phyloP scores from a whole-genome alignment of 2,329 filamentous ascomycete genomes.

The Colletotrichum tofieldiae region DNA sequence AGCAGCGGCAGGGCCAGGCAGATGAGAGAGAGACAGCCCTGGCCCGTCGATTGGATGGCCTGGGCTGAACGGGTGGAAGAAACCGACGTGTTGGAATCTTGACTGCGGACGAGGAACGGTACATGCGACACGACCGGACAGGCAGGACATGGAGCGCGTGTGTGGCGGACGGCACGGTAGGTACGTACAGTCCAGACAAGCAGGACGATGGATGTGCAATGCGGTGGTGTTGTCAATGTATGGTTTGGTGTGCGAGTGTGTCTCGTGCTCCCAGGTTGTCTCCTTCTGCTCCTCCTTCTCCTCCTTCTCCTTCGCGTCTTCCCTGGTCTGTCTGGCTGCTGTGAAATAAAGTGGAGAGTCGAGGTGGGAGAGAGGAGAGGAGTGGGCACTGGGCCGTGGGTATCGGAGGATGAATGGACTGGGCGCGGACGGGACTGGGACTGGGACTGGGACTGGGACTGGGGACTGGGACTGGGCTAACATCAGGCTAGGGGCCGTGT shows the following conservation, averaged over 20 bases:
- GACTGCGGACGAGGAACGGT: slow-evolving; percentile 3
- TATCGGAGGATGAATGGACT: slow-evolving; percentile 32
- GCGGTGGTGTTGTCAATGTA: not conserved
- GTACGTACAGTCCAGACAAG: not conserved
- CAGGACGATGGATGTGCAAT: not conserved
- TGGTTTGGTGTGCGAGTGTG: not conserved
- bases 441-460: not conserved
- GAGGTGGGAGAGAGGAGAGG: slow-evolving; percentile 7
- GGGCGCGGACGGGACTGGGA: slow-evolving; percentile 11
- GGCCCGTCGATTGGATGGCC: not conserved
- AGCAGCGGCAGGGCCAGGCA: not conserved
- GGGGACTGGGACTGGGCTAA: slow-evolving; percentile 8
- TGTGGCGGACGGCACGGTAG: not conserved
- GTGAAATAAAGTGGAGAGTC: slow-evolving; percentile 12
- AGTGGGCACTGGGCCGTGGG: slow-evolving; percentile 4
- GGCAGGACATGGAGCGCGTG: not conserved
- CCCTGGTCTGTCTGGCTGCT: not conserved
- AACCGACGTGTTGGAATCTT: slow-evolving; percentile 10
- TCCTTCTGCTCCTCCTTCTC: not conserved
- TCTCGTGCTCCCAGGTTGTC: not conserved
- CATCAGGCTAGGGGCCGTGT: slow-evolving; percentile 36
- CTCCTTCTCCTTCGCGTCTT: not conserved
- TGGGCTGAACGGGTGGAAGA: slow-evolving; percentile 3
- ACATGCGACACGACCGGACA: not conserved
- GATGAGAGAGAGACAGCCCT: not conserved